Base-by-base conservation (phyloP, 257 asterid genomes). In the Jacaranda mimosifolia region DNA sequence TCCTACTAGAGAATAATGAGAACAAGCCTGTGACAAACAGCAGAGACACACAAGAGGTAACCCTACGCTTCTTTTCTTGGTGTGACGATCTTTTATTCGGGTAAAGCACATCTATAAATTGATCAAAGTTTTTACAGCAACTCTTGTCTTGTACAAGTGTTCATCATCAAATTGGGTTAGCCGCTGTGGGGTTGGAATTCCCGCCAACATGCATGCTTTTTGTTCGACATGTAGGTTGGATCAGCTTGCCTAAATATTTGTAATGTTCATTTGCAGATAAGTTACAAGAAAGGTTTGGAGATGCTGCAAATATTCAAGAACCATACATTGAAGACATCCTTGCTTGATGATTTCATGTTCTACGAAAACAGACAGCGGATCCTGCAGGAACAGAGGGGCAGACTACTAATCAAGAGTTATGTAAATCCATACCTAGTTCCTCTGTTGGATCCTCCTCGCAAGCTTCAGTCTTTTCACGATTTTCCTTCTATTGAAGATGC, bases 21-120 rank as follows among this genome's bases (percentile, higher is more conserved):
- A 84, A 89, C 86, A 95, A 93, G 86, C 93, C 98, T 55, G 99
- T 95, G 72, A 95, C 99, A 21, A 89, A 91, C 87, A 95, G 99
- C 83, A 83, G 99, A 82, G 99, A 95, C 84, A 90, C 99, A 43
- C 98, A 93, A 84, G 99, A 93, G 99, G 99, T 93, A 72, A 48
- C 77, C 40, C 76, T 40, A 48, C 51, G 17, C 51, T 55, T 42
- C 48, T 51, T 75, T 13, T 55, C 75, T 49, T 26, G 6, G 45
- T 75, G 49, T 48, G 1, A 14, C 35, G 52, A 7, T 42, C 46
- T 42, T 42, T 42, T 9, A 5, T 42, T 42, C 2, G 32, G 32
- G 32, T 26, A 26, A 26, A 26, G 32, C 32, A 26, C 32, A 26
- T 26, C 32, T 26, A 26, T 2, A 26, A 26, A 26, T 26, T 26